Conservation (phyloP, 768 basidiomycete species). For the Pleurotus citrinopileatus region DNA sequence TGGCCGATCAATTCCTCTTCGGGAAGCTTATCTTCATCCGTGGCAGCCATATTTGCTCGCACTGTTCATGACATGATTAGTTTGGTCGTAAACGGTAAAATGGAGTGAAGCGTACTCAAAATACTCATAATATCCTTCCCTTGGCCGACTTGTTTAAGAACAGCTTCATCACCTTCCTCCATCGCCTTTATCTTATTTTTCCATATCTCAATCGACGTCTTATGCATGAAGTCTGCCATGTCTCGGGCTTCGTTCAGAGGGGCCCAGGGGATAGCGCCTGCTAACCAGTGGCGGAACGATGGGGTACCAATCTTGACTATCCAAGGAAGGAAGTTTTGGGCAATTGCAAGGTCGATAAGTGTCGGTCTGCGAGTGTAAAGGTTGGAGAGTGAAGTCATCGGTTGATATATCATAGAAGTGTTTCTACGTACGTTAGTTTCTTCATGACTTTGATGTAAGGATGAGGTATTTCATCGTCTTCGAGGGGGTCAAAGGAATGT, state of each 20-base stretch:
- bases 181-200: slow-evolving; percentile 26
- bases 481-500: slow-evolving; percentile 29
- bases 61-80: slow-evolving; percentile 19
- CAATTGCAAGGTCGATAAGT: slow-evolving; percentile 18
- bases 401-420: not conserved
- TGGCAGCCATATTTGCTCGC: slow-evolving; percentile 30
- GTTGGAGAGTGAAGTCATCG: too few relatives aligned
- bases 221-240: slow-evolving; percentile 27
- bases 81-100: not conserved
- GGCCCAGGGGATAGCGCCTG: slow-evolving; percentile 21
- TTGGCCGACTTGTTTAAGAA: slow-evolving; percentile 23
- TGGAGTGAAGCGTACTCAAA: slow-evolving; percentile 19
- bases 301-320: slow-evolving; percentile 23
- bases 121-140: slow-evolving; percentile 36
- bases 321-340: slow-evolving; percentile 21
- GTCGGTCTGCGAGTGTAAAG: too few relatives aligned
- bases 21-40: slow-evolving; percentile 27
- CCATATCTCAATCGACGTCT: slow-evolving; percentile 23
- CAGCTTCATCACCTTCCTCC: slow-evolving; percentile 22
- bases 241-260: slow-evolving; percentile 19
- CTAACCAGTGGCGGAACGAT: slow-evolving; percentile 22
- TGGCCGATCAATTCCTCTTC: slow-evolving; percentile 35
- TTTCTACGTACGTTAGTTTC: slow-evolving; percentile 14
- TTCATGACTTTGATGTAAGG: slow-evolving; percentile 17
- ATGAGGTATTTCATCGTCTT: slow-evolving; percentile 13